Evolutionary conservation across 2,329 filamentous ascomycete species (phyloP).

Genomic region (Dichotomopilus funicola): DNA sequence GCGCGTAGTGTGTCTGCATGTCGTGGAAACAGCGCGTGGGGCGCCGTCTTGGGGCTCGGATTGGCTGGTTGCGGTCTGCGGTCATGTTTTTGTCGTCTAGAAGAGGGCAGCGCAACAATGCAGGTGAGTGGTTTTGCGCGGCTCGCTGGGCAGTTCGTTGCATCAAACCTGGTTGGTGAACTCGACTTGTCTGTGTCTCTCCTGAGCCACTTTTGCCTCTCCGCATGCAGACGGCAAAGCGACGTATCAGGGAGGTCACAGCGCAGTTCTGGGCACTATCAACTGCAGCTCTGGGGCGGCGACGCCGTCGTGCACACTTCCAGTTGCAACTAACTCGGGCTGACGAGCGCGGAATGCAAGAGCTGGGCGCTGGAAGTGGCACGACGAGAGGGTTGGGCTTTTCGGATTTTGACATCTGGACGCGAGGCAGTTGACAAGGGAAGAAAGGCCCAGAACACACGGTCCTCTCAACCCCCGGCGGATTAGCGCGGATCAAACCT

Average conservation of each 20-base stretch:
- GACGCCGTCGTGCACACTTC: not conserved
- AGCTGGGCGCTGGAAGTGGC: too few relatives aligned
- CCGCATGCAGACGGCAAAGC: slow-evolving; percentile 11
- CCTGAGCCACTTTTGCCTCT: not conserved
- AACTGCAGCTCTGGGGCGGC: not conserved
- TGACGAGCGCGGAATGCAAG: too few relatives aligned
- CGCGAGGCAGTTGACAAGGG: too few relatives aligned
- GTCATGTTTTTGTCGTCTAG: not conserved
- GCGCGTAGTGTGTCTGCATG: not conserved
- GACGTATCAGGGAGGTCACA: slow-evolving; percentile 1
- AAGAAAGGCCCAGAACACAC: too few relatives aligned
- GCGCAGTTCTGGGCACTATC: not conserved
- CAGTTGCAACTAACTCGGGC: too few relatives aligned
- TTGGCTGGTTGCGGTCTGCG: slow-evolving; percentile 5
- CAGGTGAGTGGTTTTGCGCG: not conserved
- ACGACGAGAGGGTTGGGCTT: too few relatives aligned
- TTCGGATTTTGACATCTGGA: too few relatives aligned
- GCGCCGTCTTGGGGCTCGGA: not conserved
- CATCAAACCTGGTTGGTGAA: slow-evolving; percentile 11
- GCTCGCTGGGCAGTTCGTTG: not conserved
- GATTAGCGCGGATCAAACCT: too few relatives aligned
- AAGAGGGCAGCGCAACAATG: slow-evolving; percentile 4
- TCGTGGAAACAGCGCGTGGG: slow-evolving; percentile 6
- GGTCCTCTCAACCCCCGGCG: too few relatives aligned
- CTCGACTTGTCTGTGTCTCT: slow-evolving; percentile 3